A percentile compares a stretch with the other conserved stretches of the same genome.
These are phyloP conservation scores for Fibroporia radiculosa DNA, from an alignment of 768 basidiomycete species.

Conservation along the genomic window DNA sequence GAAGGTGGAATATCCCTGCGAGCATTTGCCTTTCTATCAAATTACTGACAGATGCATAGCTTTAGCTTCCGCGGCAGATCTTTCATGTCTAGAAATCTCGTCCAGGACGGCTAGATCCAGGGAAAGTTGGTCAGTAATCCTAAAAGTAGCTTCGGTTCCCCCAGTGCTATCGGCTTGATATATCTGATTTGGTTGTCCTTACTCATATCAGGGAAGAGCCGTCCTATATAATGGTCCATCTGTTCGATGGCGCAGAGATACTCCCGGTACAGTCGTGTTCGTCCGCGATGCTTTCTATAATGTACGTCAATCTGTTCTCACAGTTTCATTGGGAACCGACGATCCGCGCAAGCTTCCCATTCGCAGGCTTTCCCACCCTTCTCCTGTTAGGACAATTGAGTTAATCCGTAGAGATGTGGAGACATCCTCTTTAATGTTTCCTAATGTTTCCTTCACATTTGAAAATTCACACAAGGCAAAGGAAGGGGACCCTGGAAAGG, in stretches of 20 bases:
- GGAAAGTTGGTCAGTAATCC: conserved; percentile 68
- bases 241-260: conserved; percentile 65
- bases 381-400: conserved; percentile 52
- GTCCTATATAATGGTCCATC: conserved; percentile 66
- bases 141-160: conserved; percentile 49
- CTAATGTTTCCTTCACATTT: conserved; percentile 59
- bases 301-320: conserved; percentile 34
- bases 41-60: conserved; percentile 35
- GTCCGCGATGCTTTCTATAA: conserved; percentile 89
- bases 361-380: conserved; percentile 64
- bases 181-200: background rate
- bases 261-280: conserved; percentile 72
- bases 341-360: conserved; percentile 58
- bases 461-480: conserved; percentile 41
- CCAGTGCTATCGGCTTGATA: background rate
- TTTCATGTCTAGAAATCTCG: conserved; percentile 76
- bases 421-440: conserved; percentile 64
- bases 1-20: conserved; percentile 57
- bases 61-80: conserved; percentile 72
- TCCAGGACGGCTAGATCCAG: conserved; percentile 59
- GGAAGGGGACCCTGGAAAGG: conserved; percentile 30
- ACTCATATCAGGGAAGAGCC: conserved; percentile 46
- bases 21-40: background rate
- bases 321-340: too few species aligned
- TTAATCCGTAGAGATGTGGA: conserved; percentile 67